Evolutionary conservation across 1,284 basidiomycete genomes (phyloP).

Genomic region (Rugosomyces carneus): DNA sequence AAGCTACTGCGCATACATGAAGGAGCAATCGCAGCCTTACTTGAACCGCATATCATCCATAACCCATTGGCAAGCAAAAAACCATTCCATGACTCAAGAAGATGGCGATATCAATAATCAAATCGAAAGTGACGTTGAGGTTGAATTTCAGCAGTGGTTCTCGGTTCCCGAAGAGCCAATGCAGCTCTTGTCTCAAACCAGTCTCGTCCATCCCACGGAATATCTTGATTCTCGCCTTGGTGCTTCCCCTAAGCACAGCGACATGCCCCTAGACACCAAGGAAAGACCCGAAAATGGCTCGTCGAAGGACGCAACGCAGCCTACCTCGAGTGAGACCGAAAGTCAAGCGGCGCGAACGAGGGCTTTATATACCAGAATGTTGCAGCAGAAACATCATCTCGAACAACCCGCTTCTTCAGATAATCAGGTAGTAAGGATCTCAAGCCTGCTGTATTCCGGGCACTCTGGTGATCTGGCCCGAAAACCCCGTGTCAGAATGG

Average conservation of each 20-base stretch:
- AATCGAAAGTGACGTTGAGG: conserved; percentile 16
- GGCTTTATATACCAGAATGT: neutral
- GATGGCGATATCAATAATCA: neutral
- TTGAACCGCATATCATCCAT: conserved; percentile 26
- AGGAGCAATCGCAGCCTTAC: conserved; percentile 38
- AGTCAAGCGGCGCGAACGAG: neutral
- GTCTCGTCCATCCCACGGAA: neutral
- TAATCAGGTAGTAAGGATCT: neutral
- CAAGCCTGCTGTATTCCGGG: neutral
- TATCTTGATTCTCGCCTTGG: neutral
- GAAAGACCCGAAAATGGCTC: neutral
- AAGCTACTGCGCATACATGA: conserved; percentile 49
- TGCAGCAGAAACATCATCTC: conserved; percentile 4
- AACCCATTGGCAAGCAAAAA: conserved; percentile 3
- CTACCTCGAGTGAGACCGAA: neutral
- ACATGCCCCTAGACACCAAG: neutral
- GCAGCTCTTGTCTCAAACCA: conserved; percentile 1
- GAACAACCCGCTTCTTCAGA: neutral
- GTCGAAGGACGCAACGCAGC: neutral
- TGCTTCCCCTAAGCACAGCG: neutral
- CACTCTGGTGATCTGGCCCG: too few species aligned
- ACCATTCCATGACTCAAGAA: conserved; percentile 1
- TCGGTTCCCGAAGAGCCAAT: conserved; percentile 12
- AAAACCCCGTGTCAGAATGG: too few species aligned
- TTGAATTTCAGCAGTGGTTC: conserved; percentile 29